Percentiles rank a stretch among this genome's conserved stretches.
Conservation (phyloP, 2,329 filamentous ascomycete species). For the Venturia oleaginea region DNA sequence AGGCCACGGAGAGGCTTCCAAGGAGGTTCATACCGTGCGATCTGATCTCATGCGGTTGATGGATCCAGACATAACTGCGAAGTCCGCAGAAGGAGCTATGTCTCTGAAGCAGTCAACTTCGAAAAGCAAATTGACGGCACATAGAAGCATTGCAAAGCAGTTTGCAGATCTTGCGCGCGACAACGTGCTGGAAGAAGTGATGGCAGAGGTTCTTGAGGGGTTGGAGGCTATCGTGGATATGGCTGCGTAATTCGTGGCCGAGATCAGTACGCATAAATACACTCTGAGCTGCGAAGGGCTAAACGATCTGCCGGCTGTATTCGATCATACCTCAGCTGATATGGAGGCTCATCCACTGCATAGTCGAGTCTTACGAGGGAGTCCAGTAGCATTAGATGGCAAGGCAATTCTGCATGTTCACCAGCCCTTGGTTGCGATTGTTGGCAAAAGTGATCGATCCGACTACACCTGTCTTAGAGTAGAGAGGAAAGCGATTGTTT, state of each 20-base stretch:
- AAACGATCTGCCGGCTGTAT: not conserved
- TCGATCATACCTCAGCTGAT: not conserved
- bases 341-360: slow-evolving; percentile 13
- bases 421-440: slow-evolving; percentile 9
- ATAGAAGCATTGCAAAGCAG: not conserved
- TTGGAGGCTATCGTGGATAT: too few relatives aligned
- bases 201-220: not conserved
- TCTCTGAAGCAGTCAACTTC: too few relatives aligned
- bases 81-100: too few relatives aligned
- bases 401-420: slow-evolving; percentile 5
- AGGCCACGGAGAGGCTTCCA: too few relatives aligned
- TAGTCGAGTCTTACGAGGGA: slow-evolving; percentile 6
- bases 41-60: too few relatives aligned
- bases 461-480: slow-evolving; percentile 3
- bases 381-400: slow-evolving; percentile 7
- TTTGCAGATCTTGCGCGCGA: not conserved
- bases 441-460: slow-evolving; percentile 11
- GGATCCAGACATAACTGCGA: too few relatives aligned
- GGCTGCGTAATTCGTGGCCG: not conserved
- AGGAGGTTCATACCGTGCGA: too few relatives aligned
- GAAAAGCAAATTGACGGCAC: too few relatives aligned
- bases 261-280: not conserved
- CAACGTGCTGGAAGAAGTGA: not conserved
- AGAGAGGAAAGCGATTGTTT: slow-evolving; percentile 13
- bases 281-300: not conserved